A percentile compares a stretch with the other conserved stretches of the same genome.
Conservation (phyloP, 2,329 filamentous ascomycete genomes). For the Fusarium zealandicum region DNA sequence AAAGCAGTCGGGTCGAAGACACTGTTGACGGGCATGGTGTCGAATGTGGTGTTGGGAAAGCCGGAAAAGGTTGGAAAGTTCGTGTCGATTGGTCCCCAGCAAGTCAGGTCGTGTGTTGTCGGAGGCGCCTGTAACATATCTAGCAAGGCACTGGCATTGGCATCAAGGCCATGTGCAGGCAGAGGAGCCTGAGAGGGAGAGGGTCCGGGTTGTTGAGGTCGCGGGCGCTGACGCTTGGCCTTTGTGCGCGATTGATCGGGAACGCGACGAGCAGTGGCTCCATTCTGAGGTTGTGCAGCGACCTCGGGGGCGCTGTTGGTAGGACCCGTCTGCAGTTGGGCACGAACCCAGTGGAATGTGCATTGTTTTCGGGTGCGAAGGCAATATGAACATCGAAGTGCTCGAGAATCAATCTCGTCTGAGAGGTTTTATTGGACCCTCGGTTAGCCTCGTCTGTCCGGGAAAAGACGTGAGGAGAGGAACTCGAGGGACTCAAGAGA, state of each 20-base stretch:
- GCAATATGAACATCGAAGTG: conserved; percentile 41
- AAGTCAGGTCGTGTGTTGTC: conserved; percentile 38
- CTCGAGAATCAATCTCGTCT: conserved; percentile 42
- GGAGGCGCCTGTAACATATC: conserved; percentile 42
- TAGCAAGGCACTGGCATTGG: conserved; percentile 39
- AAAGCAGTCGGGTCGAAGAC: conserved; percentile 39
- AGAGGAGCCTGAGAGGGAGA: conserved; percentile 35
- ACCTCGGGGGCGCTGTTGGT: conserved; percentile 25
- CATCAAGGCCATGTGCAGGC: conserved; percentile 36
- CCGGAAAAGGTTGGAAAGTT: conserved; percentile 35
- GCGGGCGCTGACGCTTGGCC: conserved; percentile 39
- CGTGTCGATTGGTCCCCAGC: conserved; percentile 40
- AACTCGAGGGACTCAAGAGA: conserved; percentile 1
- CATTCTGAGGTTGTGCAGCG: conserved; percentile 18
- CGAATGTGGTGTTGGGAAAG: conserved; percentile 37
- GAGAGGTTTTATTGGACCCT: conserved; percentile 27
- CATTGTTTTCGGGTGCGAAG: conserved; percentile 42
- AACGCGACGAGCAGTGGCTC: conserved; percentile 30
- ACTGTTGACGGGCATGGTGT: conserved; percentile 35
- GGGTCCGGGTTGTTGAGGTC: conserved; percentile 36
- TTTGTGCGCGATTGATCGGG: conserved; percentile 39
- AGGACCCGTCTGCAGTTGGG: conserved; percentile 39
- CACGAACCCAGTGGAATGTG: conserved; percentile 41
- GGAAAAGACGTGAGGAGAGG: conserved; percentile 27
- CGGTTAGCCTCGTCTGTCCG: conserved; percentile 35